Conservation (phyloP, 768 basidiomycete genomes). For the Mrakia blollopis region DNA sequence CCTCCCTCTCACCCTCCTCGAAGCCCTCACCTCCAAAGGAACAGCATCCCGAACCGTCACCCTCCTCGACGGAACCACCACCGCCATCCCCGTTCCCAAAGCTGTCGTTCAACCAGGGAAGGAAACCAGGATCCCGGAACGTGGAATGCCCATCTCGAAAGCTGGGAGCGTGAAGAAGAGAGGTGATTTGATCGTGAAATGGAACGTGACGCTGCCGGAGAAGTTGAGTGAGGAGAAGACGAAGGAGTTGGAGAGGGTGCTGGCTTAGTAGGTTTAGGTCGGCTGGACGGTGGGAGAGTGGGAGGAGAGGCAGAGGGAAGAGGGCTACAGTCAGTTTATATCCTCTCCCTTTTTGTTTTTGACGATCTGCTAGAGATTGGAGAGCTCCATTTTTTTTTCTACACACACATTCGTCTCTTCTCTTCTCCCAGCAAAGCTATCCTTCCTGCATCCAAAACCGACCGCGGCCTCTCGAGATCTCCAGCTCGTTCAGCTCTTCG, state of each 20-base stretch:
- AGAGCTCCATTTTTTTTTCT: too few relatives aligned
- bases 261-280: constrained; percentile 35
- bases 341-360: too few relatives aligned
- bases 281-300: neutral
- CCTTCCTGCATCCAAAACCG: too few relatives aligned
- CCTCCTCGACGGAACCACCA: constrained; percentile 69
- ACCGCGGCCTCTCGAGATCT: too few relatives aligned
- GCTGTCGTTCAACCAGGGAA: constrained; percentile 52
- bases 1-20: constrained; percentile 67
- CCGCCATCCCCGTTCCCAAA: constrained; percentile 62
- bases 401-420: too few relatives aligned
- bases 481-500: neutral
- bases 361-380: too few relatives aligned
- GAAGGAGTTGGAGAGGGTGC: constrained; percentile 67
- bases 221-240: constrained; percentile 69
- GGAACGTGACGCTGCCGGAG: constrained; percentile 76
- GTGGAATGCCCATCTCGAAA: constrained; percentile 85
- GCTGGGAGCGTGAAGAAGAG: constrained; percentile 63
- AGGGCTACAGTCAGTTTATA: too few relatives aligned
- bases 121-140: constrained; percentile 60
- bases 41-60: constrained; percentile 52
- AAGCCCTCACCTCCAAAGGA: constrained; percentile 65
- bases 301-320: too few relatives aligned
- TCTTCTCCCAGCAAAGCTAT: too few relatives aligned
- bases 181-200: constrained; percentile 77